Evolutionary conservation across 2,329 filamentous ascomycete genomes (phyloP).

Genomic region (Mollisia scopiformis): DNA sequence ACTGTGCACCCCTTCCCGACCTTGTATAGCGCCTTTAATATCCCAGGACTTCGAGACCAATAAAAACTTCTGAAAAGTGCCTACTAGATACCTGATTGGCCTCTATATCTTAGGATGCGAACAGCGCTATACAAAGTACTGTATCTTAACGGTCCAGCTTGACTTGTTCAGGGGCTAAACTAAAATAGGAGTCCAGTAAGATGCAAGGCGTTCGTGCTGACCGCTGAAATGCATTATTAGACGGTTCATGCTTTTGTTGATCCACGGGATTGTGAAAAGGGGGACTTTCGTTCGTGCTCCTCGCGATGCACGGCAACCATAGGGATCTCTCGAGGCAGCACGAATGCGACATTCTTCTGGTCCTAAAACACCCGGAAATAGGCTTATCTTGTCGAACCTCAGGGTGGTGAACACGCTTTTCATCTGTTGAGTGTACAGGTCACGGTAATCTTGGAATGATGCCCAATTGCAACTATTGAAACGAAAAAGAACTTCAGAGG

Average conservation of each 20-base stretch:
- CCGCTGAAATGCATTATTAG: not conserved
- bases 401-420: not conserved
- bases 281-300: not conserved
- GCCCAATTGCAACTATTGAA: slow-evolving; percentile 1
- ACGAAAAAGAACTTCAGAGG: slow-evolving; percentile 7
- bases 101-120: too few relatives aligned
- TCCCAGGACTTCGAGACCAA: too few relatives aligned
- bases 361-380: not conserved
- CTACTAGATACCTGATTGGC: too few relatives aligned
- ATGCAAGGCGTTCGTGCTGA: not conserved
- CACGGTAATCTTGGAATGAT: not conserved
- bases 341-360: not conserved
- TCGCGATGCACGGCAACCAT: not conserved
- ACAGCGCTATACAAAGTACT: too few relatives aligned
- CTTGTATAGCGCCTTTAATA: too few relatives aligned
- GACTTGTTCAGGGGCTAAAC: not conserved
- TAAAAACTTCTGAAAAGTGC: too few relatives aligned
- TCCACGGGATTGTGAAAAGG: not conserved
- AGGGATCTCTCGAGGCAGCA: too few relatives aligned
- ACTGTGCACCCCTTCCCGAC: too few relatives aligned
- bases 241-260: not conserved
- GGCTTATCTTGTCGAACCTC: not conserved
- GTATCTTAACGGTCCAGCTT: too few relatives aligned
- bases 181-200: not conserved
- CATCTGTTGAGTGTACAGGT: not conserved